Percentiles rank a stretch among this genome's conserved stretches.
phyloP scores from a whole-genome alignment of 208 protist genomes.

The Acanthamoeba lugdunensis region DNA sequence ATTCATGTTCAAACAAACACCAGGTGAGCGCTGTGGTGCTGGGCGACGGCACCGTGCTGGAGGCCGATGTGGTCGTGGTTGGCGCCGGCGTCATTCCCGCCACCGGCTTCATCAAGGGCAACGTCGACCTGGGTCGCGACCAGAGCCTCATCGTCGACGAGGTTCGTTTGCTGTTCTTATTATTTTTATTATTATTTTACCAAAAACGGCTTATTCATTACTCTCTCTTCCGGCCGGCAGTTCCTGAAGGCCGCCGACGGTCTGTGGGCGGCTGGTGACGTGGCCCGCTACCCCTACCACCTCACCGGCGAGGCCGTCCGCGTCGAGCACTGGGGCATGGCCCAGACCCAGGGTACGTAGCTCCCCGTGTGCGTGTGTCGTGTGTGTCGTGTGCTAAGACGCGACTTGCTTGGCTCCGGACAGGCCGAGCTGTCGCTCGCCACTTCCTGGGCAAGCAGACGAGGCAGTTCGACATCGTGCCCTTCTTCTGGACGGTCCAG shows the following conservation, averaged over 20 bases:
- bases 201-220: neutral
- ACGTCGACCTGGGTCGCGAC: constrained; percentile 68
- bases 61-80: constrained; percentile 73
- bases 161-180: neutral
- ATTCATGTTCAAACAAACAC: too few species aligned
- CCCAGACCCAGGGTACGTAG: constrained; percentile 41
- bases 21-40: constrained; percentile 71
- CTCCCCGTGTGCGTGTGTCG: neutral
- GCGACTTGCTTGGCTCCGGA: neutral
- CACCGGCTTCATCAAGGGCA: constrained; percentile 74
- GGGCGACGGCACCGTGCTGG: constrained; percentile 66
- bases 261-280: constrained; percentile 74
- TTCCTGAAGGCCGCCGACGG: constrained; percentile 71
- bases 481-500: constrained; percentile 82
- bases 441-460: constrained; percentile 69
- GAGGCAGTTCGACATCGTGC: constrained; percentile 70
- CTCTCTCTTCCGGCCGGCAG: neutral
- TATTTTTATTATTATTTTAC: neutral
- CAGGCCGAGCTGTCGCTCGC: constrained; percentile 64
- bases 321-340: constrained; percentile 79
- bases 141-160: constrained; percentile 71
- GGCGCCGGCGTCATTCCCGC: constrained; percentile 76
- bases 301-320: constrained; percentile 73
- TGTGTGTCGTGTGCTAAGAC: neutral
- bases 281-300: constrained; percentile 76